Percentiles rank a stretch among this genome's conserved stretches.
Conservation (phyloP, 345 rosid genomes). For the Eucalyptus virginea region DNA sequence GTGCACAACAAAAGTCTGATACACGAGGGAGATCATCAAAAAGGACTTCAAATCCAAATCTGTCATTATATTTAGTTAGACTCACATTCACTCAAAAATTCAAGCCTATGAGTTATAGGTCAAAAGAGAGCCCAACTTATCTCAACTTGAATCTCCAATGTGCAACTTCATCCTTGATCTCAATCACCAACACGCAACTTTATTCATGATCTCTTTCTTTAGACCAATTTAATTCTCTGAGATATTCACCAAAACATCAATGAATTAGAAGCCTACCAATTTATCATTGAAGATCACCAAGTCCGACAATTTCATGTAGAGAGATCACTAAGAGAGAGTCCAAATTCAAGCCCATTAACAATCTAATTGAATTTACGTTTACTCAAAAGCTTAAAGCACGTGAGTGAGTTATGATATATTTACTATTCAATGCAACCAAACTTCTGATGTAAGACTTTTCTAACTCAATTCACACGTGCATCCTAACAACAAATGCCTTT, state of each 20-base stretch:
- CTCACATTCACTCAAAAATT: neutral
- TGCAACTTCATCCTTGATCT: too few relatives aligned
- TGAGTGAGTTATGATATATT: too few relatives aligned
- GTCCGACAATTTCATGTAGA: rapidly evolving
- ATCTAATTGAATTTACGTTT: rapidly evolving
- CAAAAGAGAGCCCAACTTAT: neutral
- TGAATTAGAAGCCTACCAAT: neutral
- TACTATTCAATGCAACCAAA: neutral
- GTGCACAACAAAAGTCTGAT: too few relatives aligned
- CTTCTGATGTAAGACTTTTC: rapidly evolving
- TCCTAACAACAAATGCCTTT: neutral
- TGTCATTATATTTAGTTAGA: rapidly evolving
- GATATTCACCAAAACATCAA: neutral
- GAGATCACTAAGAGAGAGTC: neutral
- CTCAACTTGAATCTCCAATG: neutral
- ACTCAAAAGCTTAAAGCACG: too few relatives aligned
- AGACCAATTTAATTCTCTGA: too few relatives aligned
- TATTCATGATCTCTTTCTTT: too few relatives aligned
- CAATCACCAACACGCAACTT: neutral
- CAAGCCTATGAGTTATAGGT: neutral
- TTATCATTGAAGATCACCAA: rapidly evolving
- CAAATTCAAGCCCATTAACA: rapidly evolving
- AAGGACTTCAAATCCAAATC: too few relatives aligned
- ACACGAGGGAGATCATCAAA: too few relatives aligned
- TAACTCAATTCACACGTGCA: too few relatives aligned